Base-by-base conservation (phyloP, 306 rosid species). In the Corylus avellana region DNA sequence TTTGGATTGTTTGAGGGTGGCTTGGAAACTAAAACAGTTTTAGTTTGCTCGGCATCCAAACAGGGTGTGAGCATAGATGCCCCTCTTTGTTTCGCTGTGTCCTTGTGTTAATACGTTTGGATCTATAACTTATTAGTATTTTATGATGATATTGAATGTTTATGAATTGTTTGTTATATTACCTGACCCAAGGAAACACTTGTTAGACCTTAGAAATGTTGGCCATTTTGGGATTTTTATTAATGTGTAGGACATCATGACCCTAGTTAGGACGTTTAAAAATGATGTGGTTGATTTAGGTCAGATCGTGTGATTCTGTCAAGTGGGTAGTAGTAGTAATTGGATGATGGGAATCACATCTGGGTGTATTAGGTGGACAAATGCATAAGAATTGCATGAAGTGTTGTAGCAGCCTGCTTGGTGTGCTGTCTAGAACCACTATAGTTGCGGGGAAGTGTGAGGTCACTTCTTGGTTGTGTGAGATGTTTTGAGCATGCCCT, bases 391-490 rank as follows among this genome's bases (percentile, higher is more conserved):
- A 63, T 7, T 35, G 44, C 46, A 14, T 63, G 47, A n/a, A 32
- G 7, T 32, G 44, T 63, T 42, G 1, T 0, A 63, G 9, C 32
- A 1, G 11, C 46, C 70, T 1, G 70, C 13, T 13, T 3, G 70
- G 5, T 35, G 8, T 44, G 18, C 8, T 63, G 62, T 63, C 18
- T 8, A 32, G 42, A 32, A 32, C 46, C 35, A 12, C 70, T 35
- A 63, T 42, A 63, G n/a, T 63, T 75, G 75, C 54, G 42, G 57
- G 29, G 70, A 56, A n/a, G 50, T 72, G 35, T 61, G 17, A 44
- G 68, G 74, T 55, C 12, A 35, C 37, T 29, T 16, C 35, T 77
- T 39, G 49, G 6, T 37, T 77, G 57, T 22, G 37, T 25, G 39
- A 11, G 35, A 49, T 20, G 11, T 37, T 5, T 68, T 14, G 11